phyloP scores from a whole-genome alignment of 2,329 filamentous ascomycete genomes.

The Exophiala xenobiotica region DNA sequence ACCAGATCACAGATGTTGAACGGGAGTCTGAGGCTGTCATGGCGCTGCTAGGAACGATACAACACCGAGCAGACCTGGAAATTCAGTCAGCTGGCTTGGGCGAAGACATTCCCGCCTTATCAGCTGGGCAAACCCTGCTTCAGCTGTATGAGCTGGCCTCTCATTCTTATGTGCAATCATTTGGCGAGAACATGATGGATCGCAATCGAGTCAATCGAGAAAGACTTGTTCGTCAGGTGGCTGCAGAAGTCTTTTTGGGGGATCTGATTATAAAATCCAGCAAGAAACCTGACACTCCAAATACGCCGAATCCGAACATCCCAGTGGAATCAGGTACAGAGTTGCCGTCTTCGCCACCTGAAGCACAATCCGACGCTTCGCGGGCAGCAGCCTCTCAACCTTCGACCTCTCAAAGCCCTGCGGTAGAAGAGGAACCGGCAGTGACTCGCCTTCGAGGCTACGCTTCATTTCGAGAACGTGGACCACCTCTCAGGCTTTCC shows the following conservation, averaged over 20 bases:
- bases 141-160: constrained; percentile 13
- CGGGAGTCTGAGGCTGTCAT: constrained; percentile 8
- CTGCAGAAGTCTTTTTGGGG: constrained; percentile 14
- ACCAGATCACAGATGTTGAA: constrained; percentile 14
- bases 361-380: constrained; percentile 3
- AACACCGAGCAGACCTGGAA: background rate
- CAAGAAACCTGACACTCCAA: background rate
- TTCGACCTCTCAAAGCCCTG: constrained; percentile 8
- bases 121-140: constrained; percentile 1
- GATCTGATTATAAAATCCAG: constrained; percentile 5
- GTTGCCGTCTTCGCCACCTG: constrained; percentile 6
- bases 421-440: constrained; percentile 10
- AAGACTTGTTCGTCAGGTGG: constrained; percentile 20
- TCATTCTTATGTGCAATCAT: constrained; percentile 10
- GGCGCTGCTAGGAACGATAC: constrained; percentile 4
- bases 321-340: background rate
- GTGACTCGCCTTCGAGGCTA: constrained; percentile 15
- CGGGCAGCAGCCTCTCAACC: constrained; percentile 1
- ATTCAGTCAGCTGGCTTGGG: background rate
- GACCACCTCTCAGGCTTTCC: constrained; percentile 5
- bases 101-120: background rate
- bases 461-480: constrained; percentile 8
- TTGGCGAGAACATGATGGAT: constrained; percentile 16
- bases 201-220: constrained; percentile 26
- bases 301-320: constrained; percentile 1